phyloP scores from a whole-genome alignment of 2,329 filamentous ascomycete species.

The Diaporthe citriasiana region DNA sequence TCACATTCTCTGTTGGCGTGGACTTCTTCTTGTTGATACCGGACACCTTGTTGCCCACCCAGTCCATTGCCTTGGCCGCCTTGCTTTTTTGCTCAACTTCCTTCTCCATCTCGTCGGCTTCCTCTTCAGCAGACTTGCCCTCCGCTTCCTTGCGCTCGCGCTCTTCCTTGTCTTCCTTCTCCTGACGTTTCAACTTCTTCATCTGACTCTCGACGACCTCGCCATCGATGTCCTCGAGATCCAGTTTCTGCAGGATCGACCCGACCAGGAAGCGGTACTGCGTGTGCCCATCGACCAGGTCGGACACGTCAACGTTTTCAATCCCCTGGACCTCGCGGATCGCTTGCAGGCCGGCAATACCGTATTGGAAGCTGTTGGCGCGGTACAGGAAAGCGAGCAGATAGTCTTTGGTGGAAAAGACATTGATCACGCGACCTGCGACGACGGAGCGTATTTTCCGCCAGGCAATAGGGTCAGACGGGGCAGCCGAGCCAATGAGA shows the following conservation, averaged over 20 bases:
- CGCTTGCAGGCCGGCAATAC: slow-evolving; percentile 85
- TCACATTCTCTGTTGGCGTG: slow-evolving; percentile 11
- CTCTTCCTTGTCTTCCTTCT: slow-evolving; percentile 40
- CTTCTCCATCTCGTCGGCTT: slow-evolving; percentile 40
- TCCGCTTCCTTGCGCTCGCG: slow-evolving; percentile 36
- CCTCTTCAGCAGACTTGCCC: slow-evolving; percentile 38
- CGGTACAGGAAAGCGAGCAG: slow-evolving; percentile 91
- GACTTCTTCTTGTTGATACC: slow-evolving; percentile 29
- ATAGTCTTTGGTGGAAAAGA: slow-evolving; percentile 89
- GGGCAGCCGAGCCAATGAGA: slow-evolving; percentile 84
- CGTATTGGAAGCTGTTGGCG: slow-evolving; percentile 84
- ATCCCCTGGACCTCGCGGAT: slow-evolving; percentile 78
- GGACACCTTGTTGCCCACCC: slow-evolving; percentile 35
- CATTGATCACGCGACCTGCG: slow-evolving; percentile 86
- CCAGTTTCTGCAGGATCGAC: slow-evolving; percentile 58
- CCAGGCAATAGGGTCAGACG: slow-evolving; percentile 81
- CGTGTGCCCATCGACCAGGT: slow-evolving; percentile 60
- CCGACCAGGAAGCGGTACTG: slow-evolving; percentile 59
- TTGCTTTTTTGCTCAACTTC: slow-evolving; percentile 34
- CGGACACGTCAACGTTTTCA: slow-evolving; percentile 67
- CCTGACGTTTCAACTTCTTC: slow-evolving; percentile 41
- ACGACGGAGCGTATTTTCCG: slow-evolving; percentile 82
- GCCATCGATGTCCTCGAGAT: slow-evolving; percentile 39
- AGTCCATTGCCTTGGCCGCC: slow-evolving; percentile 27
- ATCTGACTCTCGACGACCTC: slow-evolving; percentile 38